phyloP scores from a whole-genome alignment of 2,329 filamentous ascomycete species.

The Stagonosporopsis rhizophila region DNA sequence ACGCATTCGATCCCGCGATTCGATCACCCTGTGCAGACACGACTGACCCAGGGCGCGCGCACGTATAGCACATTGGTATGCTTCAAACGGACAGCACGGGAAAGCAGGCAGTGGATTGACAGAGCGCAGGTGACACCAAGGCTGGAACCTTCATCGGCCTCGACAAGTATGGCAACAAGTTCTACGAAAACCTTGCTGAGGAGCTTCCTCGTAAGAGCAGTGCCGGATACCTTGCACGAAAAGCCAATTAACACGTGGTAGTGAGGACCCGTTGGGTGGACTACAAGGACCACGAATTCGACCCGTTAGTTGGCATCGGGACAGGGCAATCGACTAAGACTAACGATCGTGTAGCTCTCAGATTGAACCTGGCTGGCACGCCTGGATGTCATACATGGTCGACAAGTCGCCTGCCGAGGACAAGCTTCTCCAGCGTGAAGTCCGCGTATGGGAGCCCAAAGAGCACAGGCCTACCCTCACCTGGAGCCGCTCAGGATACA shows the following conservation, averaged over 20 bases:
- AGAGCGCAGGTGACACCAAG: slow-evolving; percentile 85
- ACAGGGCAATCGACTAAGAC: slow-evolving; percentile 14
- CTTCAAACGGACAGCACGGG: not conserved
- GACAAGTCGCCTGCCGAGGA: slow-evolving; percentile 86
- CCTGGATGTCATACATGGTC: slow-evolving; percentile 93
- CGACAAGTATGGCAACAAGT: slow-evolving; percentile 97
- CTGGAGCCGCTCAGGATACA: slow-evolving; percentile 78
- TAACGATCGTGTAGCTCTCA: slow-evolving; percentile 67
- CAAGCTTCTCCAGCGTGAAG: slow-evolving; percentile 69
- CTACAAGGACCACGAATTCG: slow-evolving; percentile 87
- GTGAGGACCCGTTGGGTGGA: slow-evolving; percentile 98
- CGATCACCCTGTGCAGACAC: slow-evolving; percentile 25
- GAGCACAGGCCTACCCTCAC: slow-evolving; percentile 80
- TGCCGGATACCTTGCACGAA: not conserved
- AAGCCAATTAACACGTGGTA: slow-evolving; percentile 48
- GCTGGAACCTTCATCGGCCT: slow-evolving; percentile 82
- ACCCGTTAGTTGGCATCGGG: slow-evolving; percentile 64
- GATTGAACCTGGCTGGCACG: slow-evolving; percentile 96
- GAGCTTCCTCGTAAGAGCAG: slow-evolving; percentile 81
- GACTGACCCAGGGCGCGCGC: slow-evolving; percentile 35
- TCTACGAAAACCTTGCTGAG: slow-evolving; percentile 87
- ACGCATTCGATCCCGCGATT: slow-evolving; percentile 54
- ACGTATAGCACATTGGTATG: slow-evolving; percentile 50
- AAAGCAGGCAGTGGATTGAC: slow-evolving; percentile 35
- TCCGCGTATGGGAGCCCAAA: slow-evolving; percentile 77